These are phyloP conservation scores for Solanum sitiens DNA, from an alignment of 257 asterid species.

Conservation along the genomic window DNA sequence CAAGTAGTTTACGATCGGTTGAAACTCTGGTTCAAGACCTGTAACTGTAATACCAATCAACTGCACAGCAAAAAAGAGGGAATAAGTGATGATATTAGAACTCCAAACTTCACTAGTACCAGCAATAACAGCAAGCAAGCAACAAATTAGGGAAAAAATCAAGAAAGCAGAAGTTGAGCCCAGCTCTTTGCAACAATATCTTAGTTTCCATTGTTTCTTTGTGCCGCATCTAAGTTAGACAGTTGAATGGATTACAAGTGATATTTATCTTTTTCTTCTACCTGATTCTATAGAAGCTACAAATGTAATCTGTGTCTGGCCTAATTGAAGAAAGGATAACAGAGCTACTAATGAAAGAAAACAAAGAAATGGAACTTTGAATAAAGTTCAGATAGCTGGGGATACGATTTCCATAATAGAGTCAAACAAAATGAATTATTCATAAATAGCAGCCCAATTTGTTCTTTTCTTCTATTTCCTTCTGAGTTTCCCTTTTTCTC, in stretches of 20 bases:
- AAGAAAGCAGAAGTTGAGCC: background rate
- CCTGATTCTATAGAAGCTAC: background rate
- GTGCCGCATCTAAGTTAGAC: background rate
- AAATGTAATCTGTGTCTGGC: background rate
- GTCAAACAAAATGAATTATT: background rate
- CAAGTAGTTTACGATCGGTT: conserved; percentile 68
- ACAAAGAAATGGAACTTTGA: background rate
- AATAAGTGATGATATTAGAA: background rate
- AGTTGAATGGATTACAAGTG: background rate
- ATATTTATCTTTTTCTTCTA: background rate
- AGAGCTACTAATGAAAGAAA: background rate
- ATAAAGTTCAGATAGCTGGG: background rate
- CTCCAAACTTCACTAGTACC: background rate
- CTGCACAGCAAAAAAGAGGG: conserved; percentile 35
- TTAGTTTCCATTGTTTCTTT: background rate
- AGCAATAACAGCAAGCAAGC: background rate
- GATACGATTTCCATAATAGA: background rate
- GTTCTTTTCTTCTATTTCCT: background rate
- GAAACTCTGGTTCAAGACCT: conserved; percentile 92
- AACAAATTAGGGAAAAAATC: background rate
- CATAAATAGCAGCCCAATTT: background rate
- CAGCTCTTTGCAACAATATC: background rate
- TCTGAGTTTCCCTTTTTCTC: background rate
- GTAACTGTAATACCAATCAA: conserved; percentile 74
- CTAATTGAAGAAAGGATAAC: background rate